Conservation (phyloP, 108 stramenopile genomes). For the Cyclostephanos tholiformis region DNA sequence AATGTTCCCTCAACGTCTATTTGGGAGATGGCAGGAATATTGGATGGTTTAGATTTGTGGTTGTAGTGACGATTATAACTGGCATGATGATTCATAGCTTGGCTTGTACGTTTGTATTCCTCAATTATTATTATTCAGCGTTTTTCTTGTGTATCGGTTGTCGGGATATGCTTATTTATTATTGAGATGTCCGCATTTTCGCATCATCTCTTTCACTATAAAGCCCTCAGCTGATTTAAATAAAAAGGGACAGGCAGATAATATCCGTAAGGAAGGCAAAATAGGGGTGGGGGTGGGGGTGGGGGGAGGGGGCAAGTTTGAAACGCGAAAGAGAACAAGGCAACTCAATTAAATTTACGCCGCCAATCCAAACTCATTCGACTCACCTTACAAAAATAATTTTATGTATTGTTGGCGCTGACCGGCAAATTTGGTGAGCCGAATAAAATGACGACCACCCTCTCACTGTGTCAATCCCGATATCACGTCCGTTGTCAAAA, state of each 20-base stretch:
- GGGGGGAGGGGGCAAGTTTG: too few species aligned
- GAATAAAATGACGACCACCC: too few species aligned
- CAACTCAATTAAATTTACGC: too few species aligned
- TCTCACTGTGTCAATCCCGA: too few species aligned
- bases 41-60: neutral
- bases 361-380: too few species aligned
- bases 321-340: too few species aligned
- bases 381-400: too few species aligned
- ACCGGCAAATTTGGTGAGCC: too few species aligned
- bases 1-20: conserved; percentile 47
- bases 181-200: neutral
- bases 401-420: too few species aligned
- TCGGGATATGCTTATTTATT: too few species aligned
- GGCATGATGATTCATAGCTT: neutral
- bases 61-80: neutral
- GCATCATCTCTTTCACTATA: neutral
- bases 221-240: neutral
- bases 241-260: neutral
- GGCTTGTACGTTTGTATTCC: neutral
- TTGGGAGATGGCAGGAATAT: conserved; percentile 14
- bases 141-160: neutral
- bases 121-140: neutral
- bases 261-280: neutral
- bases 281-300: too few species aligned
- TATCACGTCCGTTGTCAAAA: too few species aligned